Conservation (phyloP, 306 rosid genomes). For the Leucaena leucocephala region DNA sequence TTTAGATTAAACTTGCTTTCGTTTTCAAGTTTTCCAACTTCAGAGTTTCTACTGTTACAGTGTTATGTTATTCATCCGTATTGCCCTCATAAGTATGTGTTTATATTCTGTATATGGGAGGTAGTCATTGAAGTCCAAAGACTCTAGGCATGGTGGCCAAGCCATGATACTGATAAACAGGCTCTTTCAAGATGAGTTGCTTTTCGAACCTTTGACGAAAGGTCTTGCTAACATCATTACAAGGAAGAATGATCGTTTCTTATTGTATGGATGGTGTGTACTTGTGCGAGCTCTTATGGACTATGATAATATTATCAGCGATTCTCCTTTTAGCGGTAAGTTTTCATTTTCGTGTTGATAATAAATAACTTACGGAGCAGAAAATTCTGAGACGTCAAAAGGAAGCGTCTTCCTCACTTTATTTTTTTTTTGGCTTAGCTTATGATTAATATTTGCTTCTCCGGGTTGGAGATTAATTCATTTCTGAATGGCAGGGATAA, state of each 20-base stretch:
- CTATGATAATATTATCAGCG: constrained; percentile 48
- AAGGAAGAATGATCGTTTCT: constrained; percentile 65
- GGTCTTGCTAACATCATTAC: constrained; percentile 57
- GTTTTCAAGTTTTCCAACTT: neutral
- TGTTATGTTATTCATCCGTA: neutral
- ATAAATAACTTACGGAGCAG: neutral
- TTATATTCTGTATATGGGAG: neutral
- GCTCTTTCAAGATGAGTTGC: constrained; percentile 73
- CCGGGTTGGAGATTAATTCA: constrained; percentile 18
- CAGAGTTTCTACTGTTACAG: neutral
- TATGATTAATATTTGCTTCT: constrained; percentile 8
- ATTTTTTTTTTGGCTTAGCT: neutral
- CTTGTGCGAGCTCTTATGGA: constrained; percentile 68
- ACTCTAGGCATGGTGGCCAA: constrained; percentile 67
- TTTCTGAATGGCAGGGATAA: constrained; percentile 58
- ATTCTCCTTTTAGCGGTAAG: constrained; percentile 60
- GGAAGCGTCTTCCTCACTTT: neutral
- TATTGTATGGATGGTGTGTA: constrained; percentile 83
- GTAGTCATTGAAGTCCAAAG: constrained; percentile 66
- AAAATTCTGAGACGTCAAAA: neutral
- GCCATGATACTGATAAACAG: constrained; percentile 70
- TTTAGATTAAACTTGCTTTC: neutral
- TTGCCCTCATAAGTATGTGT: neutral
- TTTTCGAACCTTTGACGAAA: constrained; percentile 54
- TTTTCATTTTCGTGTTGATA: constrained; percentile 2